Evolutionary conservation across 495 filamentous ascomycete genomes (phyloP), one percentile per base, ranked within the genome.

Genomic region (Sordaria brevicollis): DNA sequence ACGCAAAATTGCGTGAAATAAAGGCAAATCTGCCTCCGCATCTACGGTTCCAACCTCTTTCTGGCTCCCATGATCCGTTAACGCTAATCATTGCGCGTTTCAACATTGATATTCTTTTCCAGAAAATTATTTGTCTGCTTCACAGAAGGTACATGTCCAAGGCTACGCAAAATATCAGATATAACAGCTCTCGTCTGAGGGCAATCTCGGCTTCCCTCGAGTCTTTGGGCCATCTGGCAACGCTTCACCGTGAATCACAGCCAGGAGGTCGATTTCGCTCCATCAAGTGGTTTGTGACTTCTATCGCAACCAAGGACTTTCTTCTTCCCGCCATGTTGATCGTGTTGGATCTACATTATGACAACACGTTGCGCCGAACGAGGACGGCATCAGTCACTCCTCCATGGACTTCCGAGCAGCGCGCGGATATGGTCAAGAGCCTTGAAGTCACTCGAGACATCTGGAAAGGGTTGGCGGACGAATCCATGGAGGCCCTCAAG

Each of bases 301-400:
- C 84, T 3, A 91, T 91, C 0, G 85, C 96, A 4, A 92, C 92
- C 19, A 91, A 89, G 65, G 94, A 98, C 73, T 96, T 94, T 74
- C 80, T 97, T 15, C 88, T 96, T 19, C 93, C 92, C 1, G 91
- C 92, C 3, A 97, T 97, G 92, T 88, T 97, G 69, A 85, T 98
- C 21, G 90, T 89, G 72, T 82, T 97, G 35, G 93, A 96, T 71
- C 82, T 97, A 37, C 83, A 87, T 70, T 84, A 81, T 72, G 84
- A 87, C 68, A 81, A 82, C 36, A 68, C 79, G 65, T 62, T 62
- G 15, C 49, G 74, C 81, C 3, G 69, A 77, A 17, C 25, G 33
- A 29, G 17, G 21, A 31, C 25, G 5, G 49, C 25, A 62, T 25
- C 49, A 62, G 89, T 73, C 76, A 83, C 13, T 88, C 87, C 74